Percentiles rank a stretch among this genome's conserved stretches.
Evolutionary conservation across 2,329 filamentous ascomycete species (phyloP).

Genomic region (Colletotrichum limetticola): DNA sequence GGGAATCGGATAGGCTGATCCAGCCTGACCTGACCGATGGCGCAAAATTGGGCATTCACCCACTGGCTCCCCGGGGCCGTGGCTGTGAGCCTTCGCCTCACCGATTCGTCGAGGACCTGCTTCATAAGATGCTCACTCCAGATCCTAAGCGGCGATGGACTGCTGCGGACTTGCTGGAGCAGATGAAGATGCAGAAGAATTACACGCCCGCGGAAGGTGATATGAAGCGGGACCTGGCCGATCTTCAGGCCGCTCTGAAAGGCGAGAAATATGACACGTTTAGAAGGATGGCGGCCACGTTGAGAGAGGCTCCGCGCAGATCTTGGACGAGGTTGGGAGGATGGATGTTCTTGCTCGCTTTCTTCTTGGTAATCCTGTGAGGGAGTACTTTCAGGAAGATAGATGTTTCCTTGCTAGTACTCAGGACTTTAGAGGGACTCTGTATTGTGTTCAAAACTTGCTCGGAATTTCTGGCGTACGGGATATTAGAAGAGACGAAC

Average conservation of each 20-base stretch:
- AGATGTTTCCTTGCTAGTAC: neutral
- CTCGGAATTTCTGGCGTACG: neutral
- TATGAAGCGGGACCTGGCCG: neutral
- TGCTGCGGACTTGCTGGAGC: neutral
- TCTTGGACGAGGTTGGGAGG: neutral
- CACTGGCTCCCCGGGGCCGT: neutral
- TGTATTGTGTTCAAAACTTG: neutral
- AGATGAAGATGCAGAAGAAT: neutral
- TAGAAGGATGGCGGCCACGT: neutral
- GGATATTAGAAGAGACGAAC: neutral
- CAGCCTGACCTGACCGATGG: neutral
- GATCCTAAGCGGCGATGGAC: neutral
- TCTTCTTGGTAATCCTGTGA: neutral
- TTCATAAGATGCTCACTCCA: conserved; percentile 1
- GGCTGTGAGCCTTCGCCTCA: neutral
- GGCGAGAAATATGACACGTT: neutral
- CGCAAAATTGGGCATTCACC: neutral
- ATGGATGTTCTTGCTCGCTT: neutral
- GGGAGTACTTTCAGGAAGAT: too few species aligned
- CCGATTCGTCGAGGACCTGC: neutral
- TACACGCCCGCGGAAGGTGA: neutral
- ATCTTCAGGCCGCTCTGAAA: neutral
- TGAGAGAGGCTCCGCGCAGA: neutral
- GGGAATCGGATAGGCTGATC: neutral
- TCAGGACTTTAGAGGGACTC: neutral